These are phyloP conservation scores for Solioccasus polychromus DNA, from an alignment of 768 basidiomycete genomes.

Conservation along the genomic window DNA sequence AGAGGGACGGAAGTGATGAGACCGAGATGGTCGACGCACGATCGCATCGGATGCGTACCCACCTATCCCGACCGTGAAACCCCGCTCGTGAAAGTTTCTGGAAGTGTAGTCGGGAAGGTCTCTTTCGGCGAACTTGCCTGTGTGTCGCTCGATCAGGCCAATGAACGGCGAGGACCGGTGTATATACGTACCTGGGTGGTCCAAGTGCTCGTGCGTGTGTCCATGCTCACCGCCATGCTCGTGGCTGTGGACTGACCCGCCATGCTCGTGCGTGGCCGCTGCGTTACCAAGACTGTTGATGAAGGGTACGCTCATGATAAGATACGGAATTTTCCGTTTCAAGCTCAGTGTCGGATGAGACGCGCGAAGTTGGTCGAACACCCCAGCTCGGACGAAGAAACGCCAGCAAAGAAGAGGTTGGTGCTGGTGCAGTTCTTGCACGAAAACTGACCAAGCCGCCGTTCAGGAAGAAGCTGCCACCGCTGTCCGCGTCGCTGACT, in stretches of 20 bases:
- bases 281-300: conserved; percentile 59
- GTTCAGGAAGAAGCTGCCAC: conserved; percentile 66
- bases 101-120: conserved; percentile 86
- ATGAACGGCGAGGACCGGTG: background rate
- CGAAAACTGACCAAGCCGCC: background rate
- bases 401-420: conserved; percentile 42
- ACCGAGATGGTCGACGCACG: background rate
- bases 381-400: conserved; percentile 46
- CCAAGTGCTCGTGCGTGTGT: conserved; percentile 91
- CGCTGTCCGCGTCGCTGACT: conserved; percentile 49
- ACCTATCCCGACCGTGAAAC: conserved; percentile 97
- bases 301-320: conserved; percentile 67
- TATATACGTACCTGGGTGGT: conserved; percentile 83
- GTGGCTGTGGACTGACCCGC: conserved; percentile 41
- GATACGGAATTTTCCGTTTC: background rate
- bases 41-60: conserved; percentile 59
- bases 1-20: conserved; percentile 1
- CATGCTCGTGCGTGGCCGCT: conserved; percentile 46
- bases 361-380: conserved; percentile 44
- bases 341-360: conserved; percentile 18
- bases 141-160: background rate
- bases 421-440: background rate
- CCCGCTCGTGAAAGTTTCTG: conserved; percentile 88
- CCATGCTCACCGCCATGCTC: conserved; percentile 78
- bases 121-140: conserved; percentile 89